A percentile compares a stretch with the other conserved stretches of the same genome.
Conservation (phyloP, 768 basidiomycete genomes). For the Phanerochaete sordida region DNA sequence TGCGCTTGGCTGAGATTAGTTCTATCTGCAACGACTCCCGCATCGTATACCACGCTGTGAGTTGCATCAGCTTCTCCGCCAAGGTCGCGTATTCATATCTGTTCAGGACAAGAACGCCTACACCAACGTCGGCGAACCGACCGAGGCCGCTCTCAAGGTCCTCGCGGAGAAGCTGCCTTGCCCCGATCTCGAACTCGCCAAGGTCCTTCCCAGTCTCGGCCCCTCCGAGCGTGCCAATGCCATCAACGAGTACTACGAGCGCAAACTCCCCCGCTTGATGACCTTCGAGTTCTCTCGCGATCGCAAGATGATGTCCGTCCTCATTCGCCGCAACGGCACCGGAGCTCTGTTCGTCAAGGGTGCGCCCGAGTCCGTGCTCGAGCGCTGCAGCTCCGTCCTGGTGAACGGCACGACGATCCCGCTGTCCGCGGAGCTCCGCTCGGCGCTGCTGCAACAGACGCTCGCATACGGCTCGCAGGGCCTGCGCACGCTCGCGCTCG, state of each 20-base stretch:
- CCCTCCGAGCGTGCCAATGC: constrained; percentile 70
- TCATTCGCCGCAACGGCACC: constrained; percentile 62
- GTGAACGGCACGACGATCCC: constrained; percentile 62
- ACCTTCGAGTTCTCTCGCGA: constrained; percentile 99
- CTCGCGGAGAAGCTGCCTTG: constrained; percentile 93
- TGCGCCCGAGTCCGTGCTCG: constrained; percentile 92
- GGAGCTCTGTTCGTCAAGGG: constrained; percentile 94
- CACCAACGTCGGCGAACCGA: constrained; percentile 90
- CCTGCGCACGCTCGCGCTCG: constrained; percentile 88
- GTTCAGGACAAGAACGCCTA: constrained; percentile 75
- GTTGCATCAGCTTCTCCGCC: constrained; percentile 18
- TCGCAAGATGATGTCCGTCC: constrained; percentile 99
- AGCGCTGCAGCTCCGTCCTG: constrained; percentile 75
- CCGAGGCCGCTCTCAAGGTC: constrained; percentile 94
- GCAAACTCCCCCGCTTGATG: constrained; percentile 70
- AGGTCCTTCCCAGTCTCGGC: constrained; percentile 54
- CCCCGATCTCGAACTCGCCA: constrained; percentile 51
- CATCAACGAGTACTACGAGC: constrained; percentile 81
- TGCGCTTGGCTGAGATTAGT: constrained; percentile 86
- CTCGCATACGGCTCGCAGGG: constrained; percentile 75
- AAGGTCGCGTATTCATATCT: neutral
- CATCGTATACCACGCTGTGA: constrained; percentile 76
- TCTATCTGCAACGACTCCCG: constrained; percentile 95
- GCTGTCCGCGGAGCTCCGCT: constrained; percentile 59
- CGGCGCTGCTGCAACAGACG: constrained; percentile 59